Base-by-base conservation (phyloP, 768 basidiomycete genomes). In the Kwoniella shandongensis region DNA sequence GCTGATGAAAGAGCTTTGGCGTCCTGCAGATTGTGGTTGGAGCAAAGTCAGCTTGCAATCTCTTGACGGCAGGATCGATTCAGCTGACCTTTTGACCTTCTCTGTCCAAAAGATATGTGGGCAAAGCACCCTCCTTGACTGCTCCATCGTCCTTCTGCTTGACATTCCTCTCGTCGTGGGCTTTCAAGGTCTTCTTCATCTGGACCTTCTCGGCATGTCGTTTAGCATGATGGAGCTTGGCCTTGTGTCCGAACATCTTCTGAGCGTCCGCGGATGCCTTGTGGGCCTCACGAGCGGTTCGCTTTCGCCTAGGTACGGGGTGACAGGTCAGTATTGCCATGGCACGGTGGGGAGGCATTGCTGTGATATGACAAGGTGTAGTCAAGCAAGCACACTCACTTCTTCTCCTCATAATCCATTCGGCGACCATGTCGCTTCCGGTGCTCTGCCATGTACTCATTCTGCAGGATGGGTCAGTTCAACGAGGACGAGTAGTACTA, bases 361-460 rank as follows among this genome's bases (percentile, higher is more conserved):
- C n/a, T n/a, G n/a, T n/a, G n/a, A n/a, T n/a, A n/a, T n/a, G n/a
- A n/a, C n/a, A n/a, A n/a, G n/a, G n/a, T n/a, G n/a, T n/a, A n/a
- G n/a, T n/a, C n/a, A n/a, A n/a, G n/a, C n/a, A n/a, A n/a, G n/a
- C n/a, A n/a, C n/a, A 80, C 89, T 66, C 75, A 94, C 91, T 88
- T 94, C 72, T 86, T 84, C 81, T 99, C 96, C 78, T 88, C 92
- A 78, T 94, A 85, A 81, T 99, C 93, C 81, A 97, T 80, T 73
- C 92, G 85, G 66, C 92, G 84, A 75, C 94, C 94, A 84, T 97
- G 89, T 51, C 91, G 87, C 80, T 91, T 92, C 78, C 97, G 93
- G 74, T 90, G 88, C 81, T 99, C 94, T 78, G 98, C 94, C 78
- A 99, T 98, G 78, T 98, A 97, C 77, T 97, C 93, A 82, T 98